Conservation (phyloP, 2,329 filamentous ascomycete genomes). For the Cladobotryum mycophilum region DNA sequence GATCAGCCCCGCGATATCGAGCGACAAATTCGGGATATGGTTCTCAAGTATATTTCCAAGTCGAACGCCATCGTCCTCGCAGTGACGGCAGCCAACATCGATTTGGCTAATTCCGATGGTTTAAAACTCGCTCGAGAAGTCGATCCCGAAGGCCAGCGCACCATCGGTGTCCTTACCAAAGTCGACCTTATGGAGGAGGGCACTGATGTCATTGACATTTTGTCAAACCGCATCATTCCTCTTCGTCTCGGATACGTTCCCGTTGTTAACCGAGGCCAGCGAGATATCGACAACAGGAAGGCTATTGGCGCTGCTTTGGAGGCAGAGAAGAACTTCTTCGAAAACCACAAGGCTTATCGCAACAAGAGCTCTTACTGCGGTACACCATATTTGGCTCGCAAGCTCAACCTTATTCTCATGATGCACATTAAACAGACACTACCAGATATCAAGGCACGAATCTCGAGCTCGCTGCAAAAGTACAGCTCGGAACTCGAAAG, state of each 20-base stretch:
- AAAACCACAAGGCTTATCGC: conserved; percentile 95
- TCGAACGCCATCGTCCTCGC: conserved; percentile 96
- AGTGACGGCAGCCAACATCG: conserved; percentile 92
- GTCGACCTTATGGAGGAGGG: conserved; percentile 99
- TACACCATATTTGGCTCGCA: conserved; percentile 91
- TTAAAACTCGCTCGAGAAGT: conserved; percentile 94
- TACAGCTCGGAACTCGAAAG: conserved; percentile 75
- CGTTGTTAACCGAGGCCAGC: conserved; percentile 94
- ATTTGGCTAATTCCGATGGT: conserved; percentile 97
- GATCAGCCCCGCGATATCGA: conserved; percentile 97
- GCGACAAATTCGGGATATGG: conserved; percentile 94
- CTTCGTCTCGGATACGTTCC: conserved; percentile 92
- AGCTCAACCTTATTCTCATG: conserved; percentile 98
- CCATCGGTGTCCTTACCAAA: conserved; percentile 97
- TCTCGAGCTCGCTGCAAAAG: conserved; percentile 88
- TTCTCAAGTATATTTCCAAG: conserved; percentile 97
- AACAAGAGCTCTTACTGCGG: conserved; percentile 99
- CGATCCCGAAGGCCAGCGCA: conserved; percentile 93
- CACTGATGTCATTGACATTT: conserved; percentile 96
- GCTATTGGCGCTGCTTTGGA: conserved; percentile 85
- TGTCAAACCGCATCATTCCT: conserved; percentile 95
- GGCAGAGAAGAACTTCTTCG: conserved; percentile 94
- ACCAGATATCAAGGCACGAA: conserved; percentile 96
- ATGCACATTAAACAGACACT: conserved; percentile 99
- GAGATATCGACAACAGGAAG: conserved; percentile 98